Percentiles rank a stretch among this genome's conserved stretches.
Evolutionary conservation across 805 yeast species (phyloP).

Genomic region (Starmera quercuum): DNA sequence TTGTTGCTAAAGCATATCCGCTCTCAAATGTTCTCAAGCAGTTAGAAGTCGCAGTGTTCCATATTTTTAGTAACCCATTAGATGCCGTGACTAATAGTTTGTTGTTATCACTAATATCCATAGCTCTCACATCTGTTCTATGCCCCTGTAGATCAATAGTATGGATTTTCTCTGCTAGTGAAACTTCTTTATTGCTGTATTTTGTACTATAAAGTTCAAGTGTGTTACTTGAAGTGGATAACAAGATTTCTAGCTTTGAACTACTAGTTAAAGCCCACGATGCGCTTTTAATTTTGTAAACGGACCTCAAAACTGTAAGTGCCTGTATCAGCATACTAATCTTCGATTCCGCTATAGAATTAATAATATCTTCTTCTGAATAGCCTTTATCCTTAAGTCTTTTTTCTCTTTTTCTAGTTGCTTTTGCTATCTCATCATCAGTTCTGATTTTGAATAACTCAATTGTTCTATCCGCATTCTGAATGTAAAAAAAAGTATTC

Average conservation of each 20-base stretch:
- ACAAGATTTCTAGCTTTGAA: constrained; percentile 49
- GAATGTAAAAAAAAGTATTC: constrained; percentile 48
- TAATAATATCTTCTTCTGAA: constrained; percentile 48
- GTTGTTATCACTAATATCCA: constrained; percentile 77
- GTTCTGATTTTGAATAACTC: constrained; percentile 76
- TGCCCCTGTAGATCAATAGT: constrained; percentile 77
- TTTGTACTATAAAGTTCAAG: constrained; percentile 64
- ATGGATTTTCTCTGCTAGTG: constrained; percentile 39
- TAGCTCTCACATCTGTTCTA: constrained; percentile 79
- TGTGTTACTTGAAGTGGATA: constrained; percentile 66
- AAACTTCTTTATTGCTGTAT: constrained; percentile 46
- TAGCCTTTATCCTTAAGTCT: constrained; percentile 69
- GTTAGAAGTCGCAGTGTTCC: constrained; percentile 69
- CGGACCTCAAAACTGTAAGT: constrained; percentile 57
- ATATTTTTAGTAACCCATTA: constrained; percentile 79
- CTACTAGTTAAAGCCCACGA: constrained; percentile 50
- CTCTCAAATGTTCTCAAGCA: constrained; percentile 85
- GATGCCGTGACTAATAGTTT: constrained; percentile 82
- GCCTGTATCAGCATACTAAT: constrained; percentile 59
- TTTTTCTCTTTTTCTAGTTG: constrained; percentile 67
- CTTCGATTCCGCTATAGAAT: constrained; percentile 38
- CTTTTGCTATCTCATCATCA: constrained; percentile 71
- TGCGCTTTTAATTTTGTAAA: constrained; percentile 54
- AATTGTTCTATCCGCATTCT: constrained; percentile 72
- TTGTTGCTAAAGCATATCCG: constrained; percentile 76